Evolutionary conservation across 495 filamentous ascomycete species (phyloP).

Genomic region (Aspergillus sclerotioniger): DNA sequence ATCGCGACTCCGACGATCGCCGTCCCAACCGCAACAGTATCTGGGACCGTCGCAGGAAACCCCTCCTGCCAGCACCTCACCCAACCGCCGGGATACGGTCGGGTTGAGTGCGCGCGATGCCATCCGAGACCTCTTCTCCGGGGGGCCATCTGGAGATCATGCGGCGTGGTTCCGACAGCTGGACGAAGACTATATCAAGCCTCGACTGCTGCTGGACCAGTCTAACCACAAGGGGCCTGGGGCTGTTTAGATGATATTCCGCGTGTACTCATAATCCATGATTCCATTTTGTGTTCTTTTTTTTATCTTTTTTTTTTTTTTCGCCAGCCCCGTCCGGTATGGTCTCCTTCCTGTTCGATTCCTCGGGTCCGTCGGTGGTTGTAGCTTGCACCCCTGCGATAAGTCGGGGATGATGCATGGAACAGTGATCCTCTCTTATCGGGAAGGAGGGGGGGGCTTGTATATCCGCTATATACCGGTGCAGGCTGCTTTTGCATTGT

Average conservation of each 20-base stretch:
- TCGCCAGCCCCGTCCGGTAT: neutral
- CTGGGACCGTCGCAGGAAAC: slow-evolving; percentile 23
- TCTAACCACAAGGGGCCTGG: slow-evolving; percentile 49
- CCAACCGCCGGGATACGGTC: slow-evolving; percentile 25
- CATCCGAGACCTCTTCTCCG: slow-evolving; percentile 69
- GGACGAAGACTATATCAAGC: slow-evolving; percentile 97
- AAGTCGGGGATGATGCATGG: neutral
- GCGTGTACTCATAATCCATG: slow-evolving; percentile 19
- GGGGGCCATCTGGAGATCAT: slow-evolving; percentile 77
- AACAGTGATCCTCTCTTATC: neutral
- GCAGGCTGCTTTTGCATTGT: neutral
- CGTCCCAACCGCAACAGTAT: slow-evolving; percentile 44
- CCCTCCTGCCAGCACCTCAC: slow-evolving; percentile 32
- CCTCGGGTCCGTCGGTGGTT: neutral
- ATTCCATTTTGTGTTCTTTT: slow-evolving; percentile 7
- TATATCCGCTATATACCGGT: slow-evolving; percentile 3
- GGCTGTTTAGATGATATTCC: slow-evolving; percentile 36
- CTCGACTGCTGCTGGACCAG: slow-evolving; percentile 81
- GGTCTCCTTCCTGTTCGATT: neutral
- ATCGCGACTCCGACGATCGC: slow-evolving; percentile 53
- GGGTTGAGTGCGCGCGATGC: slow-evolving; percentile 58
- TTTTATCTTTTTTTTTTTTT: neutral
- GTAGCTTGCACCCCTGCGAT: neutral
- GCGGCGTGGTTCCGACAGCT: slow-evolving; percentile 88
- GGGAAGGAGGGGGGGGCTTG: neutral